phyloP scores from a whole-genome alignment of 2,329 filamentous ascomycete genomes.

The Mariannaea sp. region DNA sequence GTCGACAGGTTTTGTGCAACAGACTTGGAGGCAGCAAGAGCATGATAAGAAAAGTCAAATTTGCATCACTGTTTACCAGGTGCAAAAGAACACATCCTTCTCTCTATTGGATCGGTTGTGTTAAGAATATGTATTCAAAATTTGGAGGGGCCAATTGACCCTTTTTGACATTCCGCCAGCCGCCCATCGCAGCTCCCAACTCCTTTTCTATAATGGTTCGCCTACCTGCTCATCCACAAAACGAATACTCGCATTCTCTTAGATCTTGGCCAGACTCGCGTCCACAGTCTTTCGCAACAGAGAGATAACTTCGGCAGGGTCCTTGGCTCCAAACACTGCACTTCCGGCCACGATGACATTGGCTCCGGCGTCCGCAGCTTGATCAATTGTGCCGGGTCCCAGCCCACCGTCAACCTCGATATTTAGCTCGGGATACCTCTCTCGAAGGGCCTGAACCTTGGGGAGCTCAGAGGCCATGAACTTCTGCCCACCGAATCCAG shows the following conservation, averaged over 20 bases:
- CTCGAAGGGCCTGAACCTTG: slow-evolving; percentile 84
- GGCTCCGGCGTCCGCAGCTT: slow-evolving; percentile 91
- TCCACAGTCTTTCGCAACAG: slow-evolving; percentile 81
- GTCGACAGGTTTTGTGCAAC: too few species aligned
- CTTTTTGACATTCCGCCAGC: slow-evolving; percentile 3
- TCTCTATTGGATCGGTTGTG: not conserved
- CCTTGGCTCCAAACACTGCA: slow-evolving; percentile 90
- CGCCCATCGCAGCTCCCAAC: slow-evolving; percentile 23
- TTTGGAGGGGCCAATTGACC: not conserved
- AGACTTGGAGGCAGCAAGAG: too few species aligned
- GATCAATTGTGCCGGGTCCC: slow-evolving; percentile 85
- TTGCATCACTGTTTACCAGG: too few species aligned
- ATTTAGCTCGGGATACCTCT: slow-evolving; percentile 87
- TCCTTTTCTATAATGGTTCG: slow-evolving; percentile 25
- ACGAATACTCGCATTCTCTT: slow-evolving; percentile 23
- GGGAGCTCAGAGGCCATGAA: slow-evolving; percentile 97
- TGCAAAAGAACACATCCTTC: too few species aligned
- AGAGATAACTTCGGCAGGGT: slow-evolving; percentile 85
- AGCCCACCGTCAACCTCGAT: slow-evolving; percentile 97
- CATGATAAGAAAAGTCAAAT: too few species aligned
- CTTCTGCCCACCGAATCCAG: slow-evolving; percentile 96
- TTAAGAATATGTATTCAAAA: not conserved
- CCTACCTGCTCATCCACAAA: slow-evolving; percentile 1
- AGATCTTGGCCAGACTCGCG: slow-evolving; percentile 49
- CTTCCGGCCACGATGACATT: slow-evolving; percentile 98